These are phyloP conservation scores for Apiospora aurea DNA, from an alignment of 2,329 filamentous ascomycete genomes.

Conservation along the genomic window DNA sequence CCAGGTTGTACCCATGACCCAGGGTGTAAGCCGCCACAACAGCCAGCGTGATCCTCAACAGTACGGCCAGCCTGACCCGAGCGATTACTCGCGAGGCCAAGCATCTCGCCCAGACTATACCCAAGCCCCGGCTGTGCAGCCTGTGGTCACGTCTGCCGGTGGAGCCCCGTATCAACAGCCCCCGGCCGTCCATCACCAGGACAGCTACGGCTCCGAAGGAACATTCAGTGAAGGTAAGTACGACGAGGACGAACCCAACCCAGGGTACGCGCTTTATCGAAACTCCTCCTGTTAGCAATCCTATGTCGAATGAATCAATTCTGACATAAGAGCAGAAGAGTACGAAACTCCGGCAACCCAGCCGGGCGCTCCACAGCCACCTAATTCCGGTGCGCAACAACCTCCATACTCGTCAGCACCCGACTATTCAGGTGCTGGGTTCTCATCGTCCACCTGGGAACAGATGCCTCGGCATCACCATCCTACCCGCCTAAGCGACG, in stretches of 20 bases:
- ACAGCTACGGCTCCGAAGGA: constrained; percentile 65
- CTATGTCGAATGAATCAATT: constrained; percentile 43
- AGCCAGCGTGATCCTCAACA: constrained; percentile 50
- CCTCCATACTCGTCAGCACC: constrained; percentile 48
- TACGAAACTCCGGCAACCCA: constrained; percentile 62
- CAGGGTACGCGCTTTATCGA: constrained; percentile 67
- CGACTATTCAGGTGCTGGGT: constrained; percentile 73
- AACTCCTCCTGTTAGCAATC: constrained; percentile 47
- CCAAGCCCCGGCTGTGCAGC: constrained; percentile 52
- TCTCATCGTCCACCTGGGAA: constrained; percentile 77
- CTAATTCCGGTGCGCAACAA: constrained; percentile 36
- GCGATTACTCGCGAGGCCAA: constrained; percentile 40
- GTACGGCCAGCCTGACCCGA: constrained; percentile 43
- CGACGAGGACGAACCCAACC: constrained; percentile 59
- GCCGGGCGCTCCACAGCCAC: constrained; percentile 42
- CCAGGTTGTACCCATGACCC: constrained; percentile 92
- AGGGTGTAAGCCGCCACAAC: constrained; percentile 65
- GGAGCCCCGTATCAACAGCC: constrained; percentile 51
- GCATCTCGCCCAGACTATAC: constrained; percentile 47
- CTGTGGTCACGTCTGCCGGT: constrained; percentile 48
- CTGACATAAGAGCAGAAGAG: constrained; percentile 57
- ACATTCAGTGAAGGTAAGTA: constrained; percentile 77
- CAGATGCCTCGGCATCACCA: constrained; percentile 79
- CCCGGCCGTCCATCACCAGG: constrained; percentile 50
- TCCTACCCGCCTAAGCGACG: constrained; percentile 86